Percentiles rank a stretch among this genome's conserved stretches.
Evolutionary conservation across 129 eudicot genomes (phyloP).

Genomic region (Artemisia argyi): DNA sequence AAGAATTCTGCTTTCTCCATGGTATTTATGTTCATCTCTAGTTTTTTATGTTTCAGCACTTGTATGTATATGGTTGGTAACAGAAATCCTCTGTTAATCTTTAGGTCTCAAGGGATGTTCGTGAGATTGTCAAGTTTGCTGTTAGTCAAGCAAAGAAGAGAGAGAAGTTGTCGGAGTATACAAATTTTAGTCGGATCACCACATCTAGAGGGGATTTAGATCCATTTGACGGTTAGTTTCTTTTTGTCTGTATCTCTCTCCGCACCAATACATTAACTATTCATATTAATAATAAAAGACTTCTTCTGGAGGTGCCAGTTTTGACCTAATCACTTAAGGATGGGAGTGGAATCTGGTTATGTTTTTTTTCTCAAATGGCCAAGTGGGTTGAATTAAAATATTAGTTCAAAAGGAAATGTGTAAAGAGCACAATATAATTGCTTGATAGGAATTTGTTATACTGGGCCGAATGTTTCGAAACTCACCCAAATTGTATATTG

Average conservation of each 20-base stretch:
- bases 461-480: no score
- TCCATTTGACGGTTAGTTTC: slow-evolving; percentile 80
- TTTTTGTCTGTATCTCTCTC: slow-evolving; percentile 10
- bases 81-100: slow-evolving; percentile 1
- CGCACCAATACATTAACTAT: no score
- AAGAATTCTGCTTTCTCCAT: not conserved
- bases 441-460: no score
- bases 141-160: slow-evolving; percentile 85
- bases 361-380: no score
- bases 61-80: not conserved
- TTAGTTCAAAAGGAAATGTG: no score
- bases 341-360: no score
- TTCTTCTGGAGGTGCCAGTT: no score
- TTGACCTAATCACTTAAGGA: no score
- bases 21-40: not conserved
- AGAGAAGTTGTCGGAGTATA: slow-evolving; percentile 68
- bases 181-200: slow-evolving; percentile 78
- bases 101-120: slow-evolving; percentile 77
- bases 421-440: no score
- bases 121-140: slow-evolving; percentile 90
- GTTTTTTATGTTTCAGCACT: slow-evolving; percentile 4
- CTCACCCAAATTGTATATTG: no score
- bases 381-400: no score
- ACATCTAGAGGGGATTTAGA: slow-evolving; percentile 75
- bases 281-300: no score